These are phyloP conservation scores for Silene coronaria DNA, from an alignment of 179 eudicot genomes.

Conservation along the genomic window DNA sequence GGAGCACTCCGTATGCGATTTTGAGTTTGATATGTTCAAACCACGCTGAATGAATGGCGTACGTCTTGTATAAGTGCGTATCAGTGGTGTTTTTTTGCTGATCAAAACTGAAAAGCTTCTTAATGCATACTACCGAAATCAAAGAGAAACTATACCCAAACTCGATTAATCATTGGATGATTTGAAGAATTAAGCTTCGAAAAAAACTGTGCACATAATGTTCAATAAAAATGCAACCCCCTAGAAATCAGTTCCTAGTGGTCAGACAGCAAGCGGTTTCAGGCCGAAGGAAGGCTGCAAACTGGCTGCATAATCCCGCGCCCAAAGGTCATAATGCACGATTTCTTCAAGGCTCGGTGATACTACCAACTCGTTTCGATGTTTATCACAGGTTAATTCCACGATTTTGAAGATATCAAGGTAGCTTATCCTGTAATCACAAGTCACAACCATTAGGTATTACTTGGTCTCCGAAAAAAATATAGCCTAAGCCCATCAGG, in stretches of 20 bases:
- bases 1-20: too few species aligned
- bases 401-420: slow-evolving; percentile 86
- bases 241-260: neutral
- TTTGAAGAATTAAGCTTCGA: too few species aligned
- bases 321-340: slow-evolving; percentile 84
- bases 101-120: too few species aligned
- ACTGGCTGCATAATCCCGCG: slow-evolving; percentile 73
- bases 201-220: too few species aligned
- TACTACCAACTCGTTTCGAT: slow-evolving; percentile 58
- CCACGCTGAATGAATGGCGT: too few species aligned
- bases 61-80: too few species aligned
- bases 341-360: slow-evolving; percentile 85
- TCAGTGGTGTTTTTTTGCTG: too few species aligned
- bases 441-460: neutral
- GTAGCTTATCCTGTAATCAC: slow-evolving; percentile 66
- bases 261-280: slow-evolving; percentile 53
- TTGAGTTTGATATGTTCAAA: too few species aligned
- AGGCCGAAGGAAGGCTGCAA: slow-evolving; percentile 45
- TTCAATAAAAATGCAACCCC: too few species aligned
- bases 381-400: slow-evolving; percentile 82
- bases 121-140: too few species aligned
- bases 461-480: neutral
- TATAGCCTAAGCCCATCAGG: neutral
- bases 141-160: too few species aligned
- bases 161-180: too few species aligned